Base-by-base conservation (phyloP, 2,329 filamentous ascomycete genomes). In the Pseudohalonectria lignicola region DNA sequence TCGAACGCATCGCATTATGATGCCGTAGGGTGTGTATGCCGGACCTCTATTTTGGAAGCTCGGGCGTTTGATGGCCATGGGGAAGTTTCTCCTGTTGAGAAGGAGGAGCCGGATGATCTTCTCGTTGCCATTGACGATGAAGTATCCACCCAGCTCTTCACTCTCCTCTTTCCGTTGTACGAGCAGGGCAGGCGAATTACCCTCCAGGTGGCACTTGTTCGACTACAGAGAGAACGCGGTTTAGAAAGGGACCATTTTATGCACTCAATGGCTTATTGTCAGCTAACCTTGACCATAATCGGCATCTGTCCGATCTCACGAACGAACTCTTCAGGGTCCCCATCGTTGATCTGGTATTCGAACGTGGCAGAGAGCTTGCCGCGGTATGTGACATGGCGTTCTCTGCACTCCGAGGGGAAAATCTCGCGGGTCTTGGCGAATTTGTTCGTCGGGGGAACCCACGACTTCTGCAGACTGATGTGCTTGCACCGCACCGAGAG, bases 41-140 rank as follows among this genome's bases (percentile, higher is more conserved):
- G 80, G 71, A 28, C 92, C 92, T 64, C 92, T 80, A 52, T 86
- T 88, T 46, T 76, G 74, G 64, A 96, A 98, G 48, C 88, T 94
- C 35, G 82, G 80, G 55, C 92, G 84, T 49, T 86, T 76, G 57
- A 96, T 95, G 34, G 90, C 90, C 76, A 95, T 84, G 36, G 92
- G 90, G 54, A 86, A 95, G 60, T 98, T 98, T 53, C 92, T 75
- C 60, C 86, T 78, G 55, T 87, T 86, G 44, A 96, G 76, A 46
- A 94, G 80, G 45, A 98, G 71, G 67, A 96, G 79, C 54, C 92
- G 86, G 50, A 96, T 87, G 41, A 96, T 76, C 66, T 95, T 96
- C 60, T 98, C 92, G 53, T 88, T 94, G 47, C 92, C 92, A 57
- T 98, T 98, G 52, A 98, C 84, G 51, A 98, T 79, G 55, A 96